Evolutionary conservation across 805 yeast genomes (phyloP).

Genomic region (Tetrapisispora nanseiensis): DNA sequence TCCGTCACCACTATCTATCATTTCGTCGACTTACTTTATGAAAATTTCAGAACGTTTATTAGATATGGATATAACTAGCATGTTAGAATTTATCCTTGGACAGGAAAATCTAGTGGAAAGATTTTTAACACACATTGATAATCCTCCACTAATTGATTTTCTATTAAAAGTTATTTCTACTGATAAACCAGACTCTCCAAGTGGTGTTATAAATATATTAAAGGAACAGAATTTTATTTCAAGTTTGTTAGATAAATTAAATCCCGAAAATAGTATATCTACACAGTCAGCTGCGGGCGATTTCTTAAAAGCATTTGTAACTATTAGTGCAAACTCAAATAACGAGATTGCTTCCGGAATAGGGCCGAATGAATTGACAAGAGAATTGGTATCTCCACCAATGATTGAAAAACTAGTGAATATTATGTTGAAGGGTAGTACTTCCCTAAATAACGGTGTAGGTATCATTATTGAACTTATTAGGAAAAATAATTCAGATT

Average conservation of each 20-base stretch:
- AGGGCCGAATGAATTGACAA: constrained; percentile 90
- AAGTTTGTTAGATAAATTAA: constrained; percentile 57
- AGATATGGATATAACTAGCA: constrained; percentile 79
- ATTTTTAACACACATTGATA: constrained; percentile 77
- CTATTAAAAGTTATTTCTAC: constrained; percentile 81
- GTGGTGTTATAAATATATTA: constrained; percentile 73
- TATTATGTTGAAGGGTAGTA: constrained; percentile 73
- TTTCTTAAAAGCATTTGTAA: constrained; percentile 84
- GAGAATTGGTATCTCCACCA: constrained; percentile 75
- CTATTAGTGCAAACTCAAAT: constrained; percentile 87
- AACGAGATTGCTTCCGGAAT: constrained; percentile 81
- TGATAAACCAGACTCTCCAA: constrained; percentile 81
- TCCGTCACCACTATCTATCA: constrained; percentile 57
- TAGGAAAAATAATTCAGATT: constrained; percentile 91
- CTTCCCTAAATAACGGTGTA: constrained; percentile 87
- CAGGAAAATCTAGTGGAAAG: constrained; percentile 67
- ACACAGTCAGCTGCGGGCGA: constrained; percentile 93
- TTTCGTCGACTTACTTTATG: constrained; percentile 79
- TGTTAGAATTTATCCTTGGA: constrained; percentile 57
- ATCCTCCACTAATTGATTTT: constrained; percentile 92
- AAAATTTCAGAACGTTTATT: constrained; percentile 82
- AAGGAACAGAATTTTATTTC: constrained; percentile 67
- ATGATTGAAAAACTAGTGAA: constrained; percentile 58
- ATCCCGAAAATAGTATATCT: constrained; percentile 56
- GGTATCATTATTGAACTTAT: constrained; percentile 91